Conservation (phyloP, 257 asterid species). For the Verbena officinalis region DNA sequence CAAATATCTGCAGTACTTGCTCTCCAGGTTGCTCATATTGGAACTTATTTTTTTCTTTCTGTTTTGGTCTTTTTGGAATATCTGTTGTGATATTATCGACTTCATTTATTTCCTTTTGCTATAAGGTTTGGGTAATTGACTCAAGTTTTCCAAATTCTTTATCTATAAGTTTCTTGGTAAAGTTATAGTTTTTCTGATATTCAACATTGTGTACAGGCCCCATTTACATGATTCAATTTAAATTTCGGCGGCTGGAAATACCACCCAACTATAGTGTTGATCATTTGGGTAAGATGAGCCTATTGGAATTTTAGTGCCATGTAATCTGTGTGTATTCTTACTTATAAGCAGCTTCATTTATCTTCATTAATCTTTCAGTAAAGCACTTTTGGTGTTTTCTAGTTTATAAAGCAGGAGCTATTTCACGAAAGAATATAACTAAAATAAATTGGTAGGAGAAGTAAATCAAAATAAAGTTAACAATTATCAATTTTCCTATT, state of each 20-base stretch:
- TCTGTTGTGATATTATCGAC: conserved; percentile 6
- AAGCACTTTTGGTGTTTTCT: conserved; percentile 10
- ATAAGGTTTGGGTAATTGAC: conserved; percentile 17
- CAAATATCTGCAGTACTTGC: conserved; percentile 69
- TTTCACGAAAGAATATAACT: neutral
- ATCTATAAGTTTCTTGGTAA: conserved; percentile 21
- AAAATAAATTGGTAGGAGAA: neutral
- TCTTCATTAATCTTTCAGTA: no score
- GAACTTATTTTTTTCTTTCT: neutral
- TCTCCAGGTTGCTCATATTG: conserved; percentile 67
- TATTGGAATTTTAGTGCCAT: conserved; percentile 19
- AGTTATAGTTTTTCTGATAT: conserved; percentile 29
- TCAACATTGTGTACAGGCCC: conserved; percentile 59
- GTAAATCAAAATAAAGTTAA: neutral
- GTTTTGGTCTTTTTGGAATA: neutral
- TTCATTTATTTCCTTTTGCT: conserved; percentile 2
- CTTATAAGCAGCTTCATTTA: neutral
- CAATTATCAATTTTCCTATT: neutral
- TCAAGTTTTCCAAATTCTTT: conserved; percentile 12
- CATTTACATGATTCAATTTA: conserved; percentile 79
- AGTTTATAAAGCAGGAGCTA: neutral
- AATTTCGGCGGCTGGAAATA: conserved; percentile 91
- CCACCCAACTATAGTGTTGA: conserved; percentile 80
- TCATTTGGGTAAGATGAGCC: conserved; percentile 71
- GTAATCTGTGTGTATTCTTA: conserved; percentile 1